Base-by-base conservation (phyloP, 441 rosid species). In the Viola pubescens region DNA sequence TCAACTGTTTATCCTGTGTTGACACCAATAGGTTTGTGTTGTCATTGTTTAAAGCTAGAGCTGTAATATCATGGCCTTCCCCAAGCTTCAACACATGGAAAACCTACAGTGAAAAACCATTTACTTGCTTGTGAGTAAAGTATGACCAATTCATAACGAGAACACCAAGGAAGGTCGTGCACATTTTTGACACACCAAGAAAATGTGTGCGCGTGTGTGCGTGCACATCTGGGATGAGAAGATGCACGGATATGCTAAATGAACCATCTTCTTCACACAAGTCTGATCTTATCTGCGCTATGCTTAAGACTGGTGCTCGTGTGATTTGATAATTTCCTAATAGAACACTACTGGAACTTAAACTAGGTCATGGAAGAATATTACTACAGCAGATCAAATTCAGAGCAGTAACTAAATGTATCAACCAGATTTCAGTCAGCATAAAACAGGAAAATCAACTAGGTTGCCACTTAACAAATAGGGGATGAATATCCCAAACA, bases 1-100 rank as follows among this genome's bases (percentile, higher is more conserved):
- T 79, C 86, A 94, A 65, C 81, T 89, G 94, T 72, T 82, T 91
- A 77, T 94, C 95, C 44, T 78, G 88, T 52, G 99, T 91, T 60
- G 99, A 91, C 56, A 91, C 94, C 73, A 94, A 68, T 53, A 94
- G 91, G 80, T 89, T 91, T 26, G 98, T 91, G 72, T 83, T 84
- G 70, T 94, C 98, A 63, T 66, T 68, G 78, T 79, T 91, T 19
- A 91, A 75, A 47, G 96, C 83, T 79, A 91, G 58, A 37, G 99
- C 83, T 37, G 96, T 86, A 58, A 94, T 91, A 76, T 91, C 89
- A 78, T 91, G 94, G 60, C 82, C 95, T 76, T 80, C 64, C 47
- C 61, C 79, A 56, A 91, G 89, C 74, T 81, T 79, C 56, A 87
- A 48, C 52, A 78, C 86, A 76, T 94, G 96, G 71, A 83, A 84